phyloP scores from a whole-genome alignment of 192 early-diverging fungal species.

The Coemansia sp. region DNA sequence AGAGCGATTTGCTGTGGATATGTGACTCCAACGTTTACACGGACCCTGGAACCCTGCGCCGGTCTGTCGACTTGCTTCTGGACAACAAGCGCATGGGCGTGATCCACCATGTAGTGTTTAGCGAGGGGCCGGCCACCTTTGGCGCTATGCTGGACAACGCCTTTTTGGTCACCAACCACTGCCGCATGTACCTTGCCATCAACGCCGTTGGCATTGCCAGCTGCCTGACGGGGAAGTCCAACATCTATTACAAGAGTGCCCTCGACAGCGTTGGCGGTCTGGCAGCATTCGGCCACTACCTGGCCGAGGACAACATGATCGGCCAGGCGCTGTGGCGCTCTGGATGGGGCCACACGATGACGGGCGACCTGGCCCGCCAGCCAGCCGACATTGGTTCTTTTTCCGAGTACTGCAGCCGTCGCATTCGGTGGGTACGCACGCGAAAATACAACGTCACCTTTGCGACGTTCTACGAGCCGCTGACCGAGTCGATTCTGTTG shows the following conservation, averaged over 20 bases:
- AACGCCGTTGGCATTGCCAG: conserved; percentile 80
- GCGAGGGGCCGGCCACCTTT: conserved; percentile 65
- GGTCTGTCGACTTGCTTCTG: conserved; percentile 76
- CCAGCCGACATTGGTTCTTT: conserved; percentile 69
- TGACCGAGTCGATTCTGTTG: conserved; percentile 82
- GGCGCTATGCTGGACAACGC: conserved; percentile 82
- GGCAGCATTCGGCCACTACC: conserved; percentile 80
- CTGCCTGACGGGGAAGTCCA: conserved; percentile 94
- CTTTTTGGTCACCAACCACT: conserved; percentile 88
- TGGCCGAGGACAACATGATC: conserved; percentile 95
- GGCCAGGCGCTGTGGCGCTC: conserved; percentile 78
- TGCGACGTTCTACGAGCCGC: conserved; percentile 90
- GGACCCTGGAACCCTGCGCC: conserved; percentile 69
- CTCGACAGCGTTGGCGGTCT: conserved; percentile 80
- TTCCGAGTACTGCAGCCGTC: conserved; percentile 77
- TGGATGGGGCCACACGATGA: conserved; percentile 80
- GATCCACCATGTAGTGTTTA: conserved; percentile 92
- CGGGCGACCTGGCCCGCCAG: conserved; percentile 84
- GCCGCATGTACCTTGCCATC: conserved; percentile 93
- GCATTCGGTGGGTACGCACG: conserved; percentile 91
- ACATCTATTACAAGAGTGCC: conserved; percentile 81
- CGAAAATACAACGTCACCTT: conserved; percentile 88
- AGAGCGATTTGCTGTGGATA: conserved; percentile 92
- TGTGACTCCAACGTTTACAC: conserved; percentile 89
- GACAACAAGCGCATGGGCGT: conserved; percentile 73